Percentiles rank a stretch among this genome's conserved stretches.
phyloP scores from a whole-genome alignment of 352 stramenopile species.

The Phytophthora tubulina region DNA sequence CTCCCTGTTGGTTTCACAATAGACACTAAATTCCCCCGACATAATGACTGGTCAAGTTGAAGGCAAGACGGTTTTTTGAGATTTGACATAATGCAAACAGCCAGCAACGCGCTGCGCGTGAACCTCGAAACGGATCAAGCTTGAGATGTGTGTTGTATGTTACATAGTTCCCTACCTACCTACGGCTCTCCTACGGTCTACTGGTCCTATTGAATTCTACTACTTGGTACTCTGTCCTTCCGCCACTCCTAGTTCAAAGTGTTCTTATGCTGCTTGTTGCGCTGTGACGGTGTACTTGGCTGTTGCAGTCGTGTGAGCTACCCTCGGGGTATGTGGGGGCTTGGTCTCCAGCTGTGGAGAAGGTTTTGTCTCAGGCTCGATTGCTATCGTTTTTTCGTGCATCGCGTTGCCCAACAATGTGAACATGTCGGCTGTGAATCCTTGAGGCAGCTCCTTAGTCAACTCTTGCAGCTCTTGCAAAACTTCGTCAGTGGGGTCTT shows the following conservation, averaged over 20 bases:
- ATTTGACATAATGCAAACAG: constrained; percentile 12
- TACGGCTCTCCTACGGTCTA: constrained; percentile 16
- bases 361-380: constrained; percentile 18
- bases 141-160: constrained; percentile 24
- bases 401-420: constrained; percentile 66
- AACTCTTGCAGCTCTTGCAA: constrained; percentile 48
- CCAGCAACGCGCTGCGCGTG: neutral
- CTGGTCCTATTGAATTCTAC: constrained; percentile 27
- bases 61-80: constrained; percentile 27
- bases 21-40: neutral
- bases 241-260: constrained; percentile 17
- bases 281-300: constrained; percentile 24
- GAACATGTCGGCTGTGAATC: constrained; percentile 73
- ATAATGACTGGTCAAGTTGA: constrained; percentile 32
- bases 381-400: constrained; percentile 39
- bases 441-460: constrained; percentile 55
- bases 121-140: constrained; percentile 19
- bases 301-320: constrained; percentile 5
- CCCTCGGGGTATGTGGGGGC: neutral
- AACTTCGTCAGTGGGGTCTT: constrained; percentile 40
- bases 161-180: constrained; percentile 28
- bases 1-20: constrained; percentile 33
- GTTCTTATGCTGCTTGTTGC: constrained; percentile 23
- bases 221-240: constrained; percentile 10
- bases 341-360: constrained; percentile 27